Evolutionary conservation across 352 stramenopile species (phyloP), one percentile per base, ranked within the genome.

Genomic region (Hyaloperonospora arabidopsidis): DNA sequence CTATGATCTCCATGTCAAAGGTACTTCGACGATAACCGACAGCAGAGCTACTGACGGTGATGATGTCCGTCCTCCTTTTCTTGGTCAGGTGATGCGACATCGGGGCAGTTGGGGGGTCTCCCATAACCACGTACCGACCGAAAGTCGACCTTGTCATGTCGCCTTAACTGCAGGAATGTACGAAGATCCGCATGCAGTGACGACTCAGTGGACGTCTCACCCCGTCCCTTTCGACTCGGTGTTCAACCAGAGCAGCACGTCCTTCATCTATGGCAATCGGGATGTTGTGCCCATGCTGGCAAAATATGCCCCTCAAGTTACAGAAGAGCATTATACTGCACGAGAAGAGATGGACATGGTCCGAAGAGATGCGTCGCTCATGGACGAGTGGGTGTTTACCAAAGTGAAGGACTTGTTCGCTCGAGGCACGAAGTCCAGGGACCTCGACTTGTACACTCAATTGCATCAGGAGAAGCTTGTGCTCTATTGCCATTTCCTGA

Each of bases 131-230:
- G 80, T 87, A 35, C 83, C 83, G 15, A 93, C 83, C 22, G 83
- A 93, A 59, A 88, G 75, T 45, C 79, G 83, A 0, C 80, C 83
- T 4, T 84, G 83, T 19, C 83, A 91, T 57, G 83, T 93, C 25
- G 83, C 83, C 52, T 64, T 93, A 17, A 89, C 89, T 54, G 83
- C 83, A 1, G 83, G 83, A 12, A 91, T 93, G 74, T 93, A 93
- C 53, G 83, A 93, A 49, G 80, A 93, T 54, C 80, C 89, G 28
- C 87, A 83, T 54, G 80, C 83, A 12, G 80, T 93, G 28, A 87
- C 72, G 14, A 84, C 82, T 41, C 76, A 70, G 45, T 93, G 80
- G 80, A 83, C 87, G 55, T 76, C 83, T 45, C 89, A 93, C 45
- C 83, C 80, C 7, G 76, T 90, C 21, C 75, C 89, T 14, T 93